These are phyloP conservation scores for Parafenestella ontariensis DNA, from an alignment of 2,329 filamentous ascomycete genomes.

Conservation along the genomic window DNA sequence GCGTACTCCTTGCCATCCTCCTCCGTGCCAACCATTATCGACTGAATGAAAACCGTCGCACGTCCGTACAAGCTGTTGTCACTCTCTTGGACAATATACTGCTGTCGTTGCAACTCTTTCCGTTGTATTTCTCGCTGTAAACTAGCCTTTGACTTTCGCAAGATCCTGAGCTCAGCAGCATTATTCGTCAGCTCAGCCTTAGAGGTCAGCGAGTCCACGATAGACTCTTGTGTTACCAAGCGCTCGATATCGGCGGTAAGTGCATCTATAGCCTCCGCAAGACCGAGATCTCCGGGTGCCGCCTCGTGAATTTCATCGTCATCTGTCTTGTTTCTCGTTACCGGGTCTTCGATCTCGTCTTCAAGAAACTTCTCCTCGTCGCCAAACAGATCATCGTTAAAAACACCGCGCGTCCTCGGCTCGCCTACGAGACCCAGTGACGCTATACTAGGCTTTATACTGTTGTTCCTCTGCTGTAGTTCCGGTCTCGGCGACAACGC, in stretches of 20 bases:
- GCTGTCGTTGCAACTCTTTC: slow-evolving; percentile 94
- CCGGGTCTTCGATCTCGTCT: slow-evolving; percentile 81
- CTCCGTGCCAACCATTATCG: slow-evolving; percentile 89
- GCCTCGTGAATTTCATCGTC: slow-evolving; percentile 91
- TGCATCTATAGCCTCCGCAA: slow-evolving; percentile 89
- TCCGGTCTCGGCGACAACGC: slow-evolving; percentile 48
- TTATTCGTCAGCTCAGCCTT: slow-evolving; percentile 99
- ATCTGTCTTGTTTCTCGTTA: slow-evolving; percentile 66
- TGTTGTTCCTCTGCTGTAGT: slow-evolving; percentile 49
- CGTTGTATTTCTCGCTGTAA: slow-evolving; percentile 89
- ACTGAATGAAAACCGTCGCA: slow-evolving; percentile 87
- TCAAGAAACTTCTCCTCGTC: slow-evolving; percentile 87
- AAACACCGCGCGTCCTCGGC: slow-evolving; percentile 87
- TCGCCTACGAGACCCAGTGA: slow-evolving; percentile 90
- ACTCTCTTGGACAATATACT: slow-evolving; percentile 96
- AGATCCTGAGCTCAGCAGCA: slow-evolving; percentile 86
- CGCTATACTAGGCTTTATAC: slow-evolving; percentile 82
- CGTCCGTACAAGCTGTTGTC: slow-evolving; percentile 96
- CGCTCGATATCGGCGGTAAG: slow-evolving; percentile 92
- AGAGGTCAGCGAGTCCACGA: slow-evolving; percentile 87
- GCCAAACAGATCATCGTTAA: slow-evolving; percentile 89
- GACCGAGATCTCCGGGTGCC: slow-evolving; percentile 88
- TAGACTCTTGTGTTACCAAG: slow-evolving; percentile 82
- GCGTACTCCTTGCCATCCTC: slow-evolving; percentile 94
- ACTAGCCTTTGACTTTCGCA: slow-evolving; percentile 93